Conservation (phyloP, 2,329 filamentous ascomycete species). For the Colletotrichum sp. region DNA sequence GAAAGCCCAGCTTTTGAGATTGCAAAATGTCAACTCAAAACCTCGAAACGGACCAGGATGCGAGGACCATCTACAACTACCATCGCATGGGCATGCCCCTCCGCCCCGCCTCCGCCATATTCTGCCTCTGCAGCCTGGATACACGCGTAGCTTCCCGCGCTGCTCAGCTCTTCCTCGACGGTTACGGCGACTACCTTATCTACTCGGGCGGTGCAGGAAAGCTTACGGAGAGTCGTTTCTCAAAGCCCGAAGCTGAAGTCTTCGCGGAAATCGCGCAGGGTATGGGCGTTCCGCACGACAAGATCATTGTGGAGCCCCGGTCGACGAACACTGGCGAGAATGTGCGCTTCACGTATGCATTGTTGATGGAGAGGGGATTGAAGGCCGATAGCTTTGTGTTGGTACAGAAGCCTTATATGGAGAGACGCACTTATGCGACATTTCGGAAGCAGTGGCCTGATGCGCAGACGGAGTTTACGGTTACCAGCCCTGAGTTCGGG, state of each 20-base stretch:
- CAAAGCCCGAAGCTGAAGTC: conserved; percentile 44
- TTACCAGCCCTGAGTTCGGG: conserved; percentile 44
- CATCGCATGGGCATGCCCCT: conserved; percentile 44
- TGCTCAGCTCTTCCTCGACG: conserved; percentile 46
- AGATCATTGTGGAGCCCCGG: conserved; percentile 42
- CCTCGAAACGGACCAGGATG: conserved; percentile 30
- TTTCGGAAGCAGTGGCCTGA: conserved; percentile 53
- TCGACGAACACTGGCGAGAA: conserved; percentile 54
- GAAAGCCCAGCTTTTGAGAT: neutral
- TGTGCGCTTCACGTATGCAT: conserved; percentile 45
- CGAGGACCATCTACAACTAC: conserved; percentile 46
- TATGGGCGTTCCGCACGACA: conserved; percentile 43
- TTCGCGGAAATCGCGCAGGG: conserved; percentile 44
- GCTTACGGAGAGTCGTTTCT: conserved; percentile 44
- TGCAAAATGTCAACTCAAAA: neutral
- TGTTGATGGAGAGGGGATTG: conserved; percentile 34
- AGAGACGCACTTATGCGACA: conserved; percentile 49
- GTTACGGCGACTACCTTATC: conserved; percentile 42
- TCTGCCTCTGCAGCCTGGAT: conserved; percentile 54
- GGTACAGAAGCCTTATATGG: conserved; percentile 56
- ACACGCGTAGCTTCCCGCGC: conserved; percentile 47
- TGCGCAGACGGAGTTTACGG: conserved; percentile 34
- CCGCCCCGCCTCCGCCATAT: conserved; percentile 43
- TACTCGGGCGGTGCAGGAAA: conserved; percentile 48
- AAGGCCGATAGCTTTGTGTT: conserved; percentile 39